Evolutionary conservation across 2,329 filamentous ascomycete species (phyloP).

Genomic region (Microascus cirrosus): DNA sequence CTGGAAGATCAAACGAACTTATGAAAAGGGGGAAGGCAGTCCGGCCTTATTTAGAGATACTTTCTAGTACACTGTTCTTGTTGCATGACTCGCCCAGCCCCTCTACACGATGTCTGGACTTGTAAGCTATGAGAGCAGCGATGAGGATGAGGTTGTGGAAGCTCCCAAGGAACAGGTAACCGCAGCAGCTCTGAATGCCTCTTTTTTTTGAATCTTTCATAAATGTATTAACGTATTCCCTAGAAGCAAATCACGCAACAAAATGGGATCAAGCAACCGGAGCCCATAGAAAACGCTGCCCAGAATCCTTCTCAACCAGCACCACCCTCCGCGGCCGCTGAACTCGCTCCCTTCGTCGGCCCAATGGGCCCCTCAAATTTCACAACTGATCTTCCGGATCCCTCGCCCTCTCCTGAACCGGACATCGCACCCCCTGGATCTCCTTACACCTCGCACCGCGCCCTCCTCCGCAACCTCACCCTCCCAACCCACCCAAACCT

Average conservation of each 20-base stretch:
- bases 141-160: constrained; percentile 29
- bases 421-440: constrained; percentile 32
- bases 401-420: constrained; percentile 8
- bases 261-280: background rate
- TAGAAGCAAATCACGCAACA: background rate
- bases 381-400: constrained; percentile 7
- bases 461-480: constrained; percentile 59
- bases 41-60: background rate
- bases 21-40: background rate
- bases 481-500: constrained; percentile 62
- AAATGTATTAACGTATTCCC: background rate
- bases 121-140: constrained; percentile 39
- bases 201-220: background rate
- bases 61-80: background rate
- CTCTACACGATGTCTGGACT: constrained; percentile 26
- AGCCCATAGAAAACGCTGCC: background rate
- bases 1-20: background rate
- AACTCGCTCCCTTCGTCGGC: constrained; percentile 6
- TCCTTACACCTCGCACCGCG: constrained; percentile 56
- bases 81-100: background rate
- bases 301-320: background rate
- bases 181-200: background rate
- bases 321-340: background rate
- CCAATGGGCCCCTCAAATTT: constrained; percentile 5
- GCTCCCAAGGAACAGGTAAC: background rate